Evolutionary conservation across 2,329 filamentous ascomycete species (phyloP).

Genomic region (Aspergillus tubingensis): DNA sequence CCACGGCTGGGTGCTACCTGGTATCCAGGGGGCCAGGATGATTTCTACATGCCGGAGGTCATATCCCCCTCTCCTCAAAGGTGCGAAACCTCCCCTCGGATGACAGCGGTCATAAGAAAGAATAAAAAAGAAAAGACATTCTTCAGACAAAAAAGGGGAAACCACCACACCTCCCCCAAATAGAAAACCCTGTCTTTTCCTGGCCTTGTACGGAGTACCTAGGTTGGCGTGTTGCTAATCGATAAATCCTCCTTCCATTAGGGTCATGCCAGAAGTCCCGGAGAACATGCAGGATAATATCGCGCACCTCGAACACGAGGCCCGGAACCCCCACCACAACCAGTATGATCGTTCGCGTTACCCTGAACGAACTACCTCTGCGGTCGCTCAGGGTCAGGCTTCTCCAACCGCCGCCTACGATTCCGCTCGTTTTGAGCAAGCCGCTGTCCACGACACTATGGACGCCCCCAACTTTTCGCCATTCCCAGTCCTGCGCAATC

Average conservation of each 20-base stretch:
- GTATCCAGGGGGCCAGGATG: slow-evolving; percentile 67
- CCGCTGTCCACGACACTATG: slow-evolving; percentile 50
- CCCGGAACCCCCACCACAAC: slow-evolving; percentile 51
- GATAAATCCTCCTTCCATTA: slow-evolving; percentile 41
- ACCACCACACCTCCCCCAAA: slow-evolving; percentile 12
- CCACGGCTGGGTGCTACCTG: slow-evolving; percentile 62
- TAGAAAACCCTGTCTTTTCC: neutral
- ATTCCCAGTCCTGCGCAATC: slow-evolving; percentile 79
- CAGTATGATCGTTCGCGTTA: slow-evolving; percentile 38
- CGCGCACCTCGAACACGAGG: slow-evolving; percentile 84
- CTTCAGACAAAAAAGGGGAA: neutral
- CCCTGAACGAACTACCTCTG: slow-evolving; percentile 41
- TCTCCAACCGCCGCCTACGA: slow-evolving; percentile 32
- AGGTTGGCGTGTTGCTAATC: slow-evolving; percentile 28
- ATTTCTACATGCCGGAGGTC: slow-evolving; percentile 70
- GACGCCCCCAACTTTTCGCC: slow-evolving; percentile 81
- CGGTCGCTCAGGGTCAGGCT: slow-evolving; percentile 32
- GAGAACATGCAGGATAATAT: slow-evolving; percentile 96
- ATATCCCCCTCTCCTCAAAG: slow-evolving; percentile 71
- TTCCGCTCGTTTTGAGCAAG: slow-evolving; percentile 52
- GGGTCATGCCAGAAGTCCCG: slow-evolving; percentile 92
- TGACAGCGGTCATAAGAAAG: neutral
- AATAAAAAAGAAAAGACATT: too few species aligned
- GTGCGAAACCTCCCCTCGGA: slow-evolving; percentile 44
- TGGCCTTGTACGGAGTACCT: slow-evolving; percentile 7